These are phyloP conservation scores for Nothopassalora personata DNA, from an alignment of 2,329 filamentous ascomycete genomes.

Conservation along the genomic window DNA sequence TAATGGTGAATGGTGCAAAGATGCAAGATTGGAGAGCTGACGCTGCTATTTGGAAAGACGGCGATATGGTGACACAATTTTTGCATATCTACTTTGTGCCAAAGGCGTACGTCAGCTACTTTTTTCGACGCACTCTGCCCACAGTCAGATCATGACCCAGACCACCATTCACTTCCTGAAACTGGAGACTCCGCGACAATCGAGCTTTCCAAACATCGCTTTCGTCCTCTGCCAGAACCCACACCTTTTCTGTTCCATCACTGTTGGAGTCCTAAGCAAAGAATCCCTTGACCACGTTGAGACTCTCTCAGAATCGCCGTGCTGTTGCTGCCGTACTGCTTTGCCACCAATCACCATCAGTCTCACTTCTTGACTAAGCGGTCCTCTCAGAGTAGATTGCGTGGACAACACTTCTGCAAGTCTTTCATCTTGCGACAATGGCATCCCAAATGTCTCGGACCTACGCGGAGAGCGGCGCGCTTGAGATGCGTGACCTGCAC, in stretches of 20 bases:
- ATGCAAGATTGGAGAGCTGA: too few relatives aligned
- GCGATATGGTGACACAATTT: too few relatives aligned
- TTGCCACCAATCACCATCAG: not conserved
- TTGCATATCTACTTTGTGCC: too few relatives aligned
- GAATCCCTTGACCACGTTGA: not conserved
- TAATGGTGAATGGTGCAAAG: too few relatives aligned
- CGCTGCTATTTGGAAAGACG: too few relatives aligned
- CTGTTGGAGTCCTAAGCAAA: not conserved
- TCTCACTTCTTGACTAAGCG: not conserved
- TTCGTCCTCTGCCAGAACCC: not conserved
- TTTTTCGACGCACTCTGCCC: too few relatives aligned
- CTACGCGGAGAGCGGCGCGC: not conserved
- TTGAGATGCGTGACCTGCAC: not conserved
- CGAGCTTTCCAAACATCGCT: not conserved
- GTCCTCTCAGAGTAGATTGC: not conserved
- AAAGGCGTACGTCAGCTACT: too few relatives aligned
- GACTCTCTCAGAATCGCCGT: too few relatives aligned
- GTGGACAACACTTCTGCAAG: not conserved
- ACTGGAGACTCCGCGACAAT: not conserved
- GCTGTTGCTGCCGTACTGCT: not conserved
- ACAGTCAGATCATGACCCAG: too few relatives aligned
- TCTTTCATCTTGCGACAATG: not conserved
- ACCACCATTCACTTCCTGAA: not conserved
- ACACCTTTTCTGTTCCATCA: not conserved
- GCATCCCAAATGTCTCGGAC: not conserved